Base-by-base conservation (phyloP, 768 basidiomycete species). In the Peribolospora kevripleyi region DNA sequence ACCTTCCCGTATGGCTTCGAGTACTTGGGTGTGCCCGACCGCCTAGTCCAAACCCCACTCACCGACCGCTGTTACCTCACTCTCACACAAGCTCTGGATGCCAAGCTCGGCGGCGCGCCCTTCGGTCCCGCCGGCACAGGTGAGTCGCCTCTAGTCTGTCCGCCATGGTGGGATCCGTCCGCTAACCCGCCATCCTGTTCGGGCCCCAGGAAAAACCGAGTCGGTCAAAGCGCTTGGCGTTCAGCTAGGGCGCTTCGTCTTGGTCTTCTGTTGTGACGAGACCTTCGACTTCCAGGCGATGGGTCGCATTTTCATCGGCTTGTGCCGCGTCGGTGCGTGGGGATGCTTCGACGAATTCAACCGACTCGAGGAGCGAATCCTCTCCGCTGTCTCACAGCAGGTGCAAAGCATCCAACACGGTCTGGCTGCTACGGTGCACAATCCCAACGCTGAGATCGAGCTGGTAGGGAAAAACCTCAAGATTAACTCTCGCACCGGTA, bases 231-330 rank as follows among this genome's bases (percentile, higher is more conserved):
- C 93, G 2, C 78, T 98, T 25, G 93, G 93, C 51, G 86, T 95
- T 2, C 90, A 93, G 63, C 78, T 98, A 5, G 93, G 93, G 46
- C 80, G 93, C 43, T 98, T 98, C 64, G 93, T 98, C n/a, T 74
- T 98, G 50, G 93, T 98, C n/a, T 98, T 98, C 71, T 97, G 93
- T 66, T 98, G 93, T 64, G 93, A 98, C 68, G 93, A 98, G 67
- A 93, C 85, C 0, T 97, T 98, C 68, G 93, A 98, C 68, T 97
- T 97, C 74, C 90, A 97, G 66, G 93, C 93, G 1, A 97, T 98
- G 93, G 93, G 93, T 59, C 84, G 93, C 59, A 97, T 98, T 62
- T 98, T 98, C 66, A 80, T 97, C 62, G 93, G 93, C 52, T 76
- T 98, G 10, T 98, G 93, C 70, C 90, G 93, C 73, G 93, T 97